These are phyloP conservation scores for Spiromastix sp. DNA, from an alignment of 2,329 filamentous ascomycete species.

Conservation along the genomic window DNA sequence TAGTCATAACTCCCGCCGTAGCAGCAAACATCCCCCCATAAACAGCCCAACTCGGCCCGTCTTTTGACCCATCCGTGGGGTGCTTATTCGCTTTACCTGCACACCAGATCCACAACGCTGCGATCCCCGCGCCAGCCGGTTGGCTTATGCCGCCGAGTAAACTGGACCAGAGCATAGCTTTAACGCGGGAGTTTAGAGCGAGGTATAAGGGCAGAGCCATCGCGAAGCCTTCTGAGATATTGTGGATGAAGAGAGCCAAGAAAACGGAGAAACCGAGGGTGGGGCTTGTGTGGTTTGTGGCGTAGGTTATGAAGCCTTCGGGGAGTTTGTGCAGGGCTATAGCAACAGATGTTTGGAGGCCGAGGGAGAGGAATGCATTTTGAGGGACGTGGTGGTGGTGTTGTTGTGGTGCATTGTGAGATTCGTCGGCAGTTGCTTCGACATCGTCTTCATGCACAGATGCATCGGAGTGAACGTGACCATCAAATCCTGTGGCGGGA, in stretches of 20 bases:
- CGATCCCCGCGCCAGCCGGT: conserved; percentile 73
- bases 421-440: conserved; percentile 1
- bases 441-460: too few species aligned
- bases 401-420: conserved; percentile 16
- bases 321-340: conserved; percentile 96
- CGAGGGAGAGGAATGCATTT: conserved; percentile 87
- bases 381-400: conserved; percentile 94
- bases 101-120: conserved; percentile 75
- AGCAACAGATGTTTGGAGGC: conserved; percentile 89
- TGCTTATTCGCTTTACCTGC: conserved; percentile 38
- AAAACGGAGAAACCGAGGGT: conserved; percentile 83
- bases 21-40: conserved; percentile 64
- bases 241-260: conserved; percentile 92
- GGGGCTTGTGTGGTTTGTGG: conserved; percentile 92
- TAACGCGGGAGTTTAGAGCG: conserved; percentile 67
- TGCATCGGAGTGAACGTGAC: too few species aligned
- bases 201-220: conserved; percentile 90
- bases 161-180: conserved; percentile 75
- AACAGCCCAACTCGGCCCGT: conserved; percentile 42
- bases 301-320: conserved; percentile 79
- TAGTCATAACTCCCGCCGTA: conserved; percentile 91
- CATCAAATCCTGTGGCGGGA: conserved; percentile 2
- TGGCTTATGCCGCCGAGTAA: conserved; percentile 79
- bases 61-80: conserved; percentile 12
- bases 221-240: conserved; percentile 93